Evolutionary conservation across 257 asterid genomes (phyloP).

Genomic region (Solanum boliviense): DNA sequence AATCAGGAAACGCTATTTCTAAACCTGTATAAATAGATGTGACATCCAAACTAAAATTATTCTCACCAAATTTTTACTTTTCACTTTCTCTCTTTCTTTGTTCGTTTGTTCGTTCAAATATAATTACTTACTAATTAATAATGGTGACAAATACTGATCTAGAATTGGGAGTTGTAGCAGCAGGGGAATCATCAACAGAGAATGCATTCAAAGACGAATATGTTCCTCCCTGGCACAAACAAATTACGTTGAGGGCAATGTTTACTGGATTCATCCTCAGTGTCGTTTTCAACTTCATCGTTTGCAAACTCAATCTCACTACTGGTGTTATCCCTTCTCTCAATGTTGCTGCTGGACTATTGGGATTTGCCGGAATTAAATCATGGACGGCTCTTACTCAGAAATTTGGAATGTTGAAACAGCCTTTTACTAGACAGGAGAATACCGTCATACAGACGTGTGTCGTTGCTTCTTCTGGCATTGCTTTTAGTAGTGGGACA

Average conservation of each 20-base stretch:
- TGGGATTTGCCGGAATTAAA: slow-evolving; percentile 18
- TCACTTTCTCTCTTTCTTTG: no score
- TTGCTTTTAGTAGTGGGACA: slow-evolving; percentile 85
- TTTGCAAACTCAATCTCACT: slow-evolving; percentile 58
- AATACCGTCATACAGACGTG: slow-evolving; percentile 46
- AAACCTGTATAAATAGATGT: no score
- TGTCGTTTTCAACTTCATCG: slow-evolving; percentile 48
- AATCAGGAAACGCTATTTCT: no score
- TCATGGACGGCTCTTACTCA: slow-evolving; percentile 17
- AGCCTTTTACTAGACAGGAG: slow-evolving; percentile 34
- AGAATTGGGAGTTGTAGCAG: background rate
- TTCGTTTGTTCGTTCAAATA: no score
- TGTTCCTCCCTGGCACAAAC: slow-evolving; percentile 47
- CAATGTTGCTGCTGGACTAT: slow-evolving; percentile 62
- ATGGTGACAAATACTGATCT: background rate
- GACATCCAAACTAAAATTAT: no score
- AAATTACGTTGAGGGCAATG: slow-evolving; percentile 38
- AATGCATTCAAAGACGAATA: slow-evolving; percentile 6
- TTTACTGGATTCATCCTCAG: no score
- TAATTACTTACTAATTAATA: slow-evolving; percentile 37
- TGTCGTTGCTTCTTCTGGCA: slow-evolving; percentile 61
- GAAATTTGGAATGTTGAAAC: slow-evolving; percentile 37
- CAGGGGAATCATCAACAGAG: background rate
- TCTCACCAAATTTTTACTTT: no score
- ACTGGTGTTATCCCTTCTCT: slow-evolving; percentile 71